These are phyloP conservation scores for Flaveria trinervia DNA, from an alignment of 129 eudicot genomes.

Conservation along the genomic window DNA sequence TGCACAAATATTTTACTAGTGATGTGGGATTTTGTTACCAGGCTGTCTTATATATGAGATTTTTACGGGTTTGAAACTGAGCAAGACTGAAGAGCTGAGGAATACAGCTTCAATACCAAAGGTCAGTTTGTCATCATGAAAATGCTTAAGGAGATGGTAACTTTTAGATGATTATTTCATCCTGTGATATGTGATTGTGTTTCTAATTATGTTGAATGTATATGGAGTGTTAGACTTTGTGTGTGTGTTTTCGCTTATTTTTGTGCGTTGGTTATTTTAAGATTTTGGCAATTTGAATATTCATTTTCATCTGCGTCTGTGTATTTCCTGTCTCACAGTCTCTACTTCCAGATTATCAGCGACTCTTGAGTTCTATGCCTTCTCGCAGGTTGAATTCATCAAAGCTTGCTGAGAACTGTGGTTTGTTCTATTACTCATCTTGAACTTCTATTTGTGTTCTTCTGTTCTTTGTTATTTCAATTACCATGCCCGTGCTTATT, in stretches of 20 bases:
- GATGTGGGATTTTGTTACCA: slow-evolving; percentile 33
- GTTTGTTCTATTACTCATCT: slow-evolving; percentile 46
- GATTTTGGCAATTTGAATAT: slow-evolving; percentile 31
- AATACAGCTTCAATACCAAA: slow-evolving; percentile 89
- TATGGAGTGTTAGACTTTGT: neutral
- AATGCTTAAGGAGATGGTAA: slow-evolving; percentile 11
- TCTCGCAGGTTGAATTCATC: slow-evolving; percentile 98
- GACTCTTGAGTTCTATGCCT: slow-evolving; percentile 95
- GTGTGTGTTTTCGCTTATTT: slow-evolving; percentile 20
- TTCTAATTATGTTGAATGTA: slow-evolving; percentile 13
- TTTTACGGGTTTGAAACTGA: slow-evolving; percentile 72
- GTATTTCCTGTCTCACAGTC: slow-evolving; percentile 75
- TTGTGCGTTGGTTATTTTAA: slow-evolving; percentile 30
- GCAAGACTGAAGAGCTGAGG: slow-evolving; percentile 89
- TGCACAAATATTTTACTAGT: slow-evolving; percentile 18
- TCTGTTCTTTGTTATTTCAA: neutral
- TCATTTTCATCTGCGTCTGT: slow-evolving; percentile 48
- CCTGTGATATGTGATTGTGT: slow-evolving; percentile 3
- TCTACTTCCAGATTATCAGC: slow-evolving; percentile 98
- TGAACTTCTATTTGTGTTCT: slow-evolving; percentile 11
- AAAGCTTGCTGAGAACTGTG: slow-evolving; percentile 92
- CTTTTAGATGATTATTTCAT: slow-evolving; percentile 9
- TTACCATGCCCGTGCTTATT: slow-evolving; percentile 10
- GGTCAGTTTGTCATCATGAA: slow-evolving; percentile 48
- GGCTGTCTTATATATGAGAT: slow-evolving; percentile 97